Percentiles rank a stretch among this genome's conserved stretches.
These are phyloP conservation scores for Suillus bovinus DNA, from an alignment of 768 basidiomycete genomes.

Conservation along the genomic window DNA sequence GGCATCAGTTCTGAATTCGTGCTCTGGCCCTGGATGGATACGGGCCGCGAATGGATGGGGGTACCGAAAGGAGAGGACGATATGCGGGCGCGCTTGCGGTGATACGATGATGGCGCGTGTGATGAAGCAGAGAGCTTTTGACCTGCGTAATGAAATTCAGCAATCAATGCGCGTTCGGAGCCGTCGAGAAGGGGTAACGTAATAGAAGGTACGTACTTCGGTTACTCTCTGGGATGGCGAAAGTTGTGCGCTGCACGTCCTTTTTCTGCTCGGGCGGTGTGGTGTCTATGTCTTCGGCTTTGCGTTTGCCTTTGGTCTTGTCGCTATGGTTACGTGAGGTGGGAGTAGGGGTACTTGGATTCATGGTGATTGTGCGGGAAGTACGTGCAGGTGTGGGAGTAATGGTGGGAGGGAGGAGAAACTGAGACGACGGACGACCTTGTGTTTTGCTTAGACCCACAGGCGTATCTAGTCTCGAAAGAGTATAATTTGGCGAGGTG, in stretches of 20 bases:
- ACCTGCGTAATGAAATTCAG: slow-evolving; percentile 34
- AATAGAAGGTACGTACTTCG: slow-evolving; percentile 50
- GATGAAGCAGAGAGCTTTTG: slow-evolving; percentile 56
- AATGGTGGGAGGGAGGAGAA: slow-evolving; percentile 17
- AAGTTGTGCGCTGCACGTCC: slow-evolving; percentile 54
- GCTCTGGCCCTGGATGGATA: slow-evolving; percentile 21
- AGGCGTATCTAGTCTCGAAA: slow-evolving; percentile 22
- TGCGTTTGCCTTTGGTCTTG: slow-evolving; percentile 61
- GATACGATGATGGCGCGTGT: slow-evolving; percentile 71
- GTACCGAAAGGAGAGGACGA: slow-evolving; percentile 35
- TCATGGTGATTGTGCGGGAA: slow-evolving; percentile 16
- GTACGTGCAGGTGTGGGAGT: slow-evolving; percentile 20
- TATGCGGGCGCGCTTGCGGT: slow-evolving; percentile 68
- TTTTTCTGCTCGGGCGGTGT: slow-evolving; percentile 66
- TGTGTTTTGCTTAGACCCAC: slow-evolving; percentile 11
- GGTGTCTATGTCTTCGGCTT: slow-evolving; percentile 70
- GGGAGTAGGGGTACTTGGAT: slow-evolving; percentile 36
- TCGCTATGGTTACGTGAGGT: slow-evolving; percentile 33
- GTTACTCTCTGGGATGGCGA: slow-evolving; percentile 54
- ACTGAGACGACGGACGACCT: slow-evolving; percentile 11
- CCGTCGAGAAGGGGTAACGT: slow-evolving; percentile 15
- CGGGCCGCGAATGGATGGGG: slow-evolving; percentile 31
- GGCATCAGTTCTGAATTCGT: slow-evolving; percentile 20
- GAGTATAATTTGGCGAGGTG: slow-evolving; percentile 16
- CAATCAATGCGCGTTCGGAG: slow-evolving; percentile 26